These are phyloP conservation scores for grape (Vitis vinifera) DNA, from an alignment of 164 flowering plant genomes.

Conservation along the genomic window DNA sequence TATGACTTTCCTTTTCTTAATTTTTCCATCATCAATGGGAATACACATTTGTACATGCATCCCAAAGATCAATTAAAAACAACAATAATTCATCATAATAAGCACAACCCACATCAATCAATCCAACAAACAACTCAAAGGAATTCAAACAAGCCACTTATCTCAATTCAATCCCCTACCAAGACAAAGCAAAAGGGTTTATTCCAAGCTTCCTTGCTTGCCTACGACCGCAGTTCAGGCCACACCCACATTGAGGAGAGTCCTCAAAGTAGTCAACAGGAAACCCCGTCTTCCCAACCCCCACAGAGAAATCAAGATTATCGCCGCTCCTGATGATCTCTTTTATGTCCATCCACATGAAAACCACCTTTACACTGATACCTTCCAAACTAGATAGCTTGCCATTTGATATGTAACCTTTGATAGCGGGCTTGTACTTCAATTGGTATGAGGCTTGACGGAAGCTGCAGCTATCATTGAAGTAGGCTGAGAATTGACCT, in stretches of 20 bases:
- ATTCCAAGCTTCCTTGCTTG: slow-evolving; percentile 9
- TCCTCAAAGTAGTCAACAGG: slow-evolving; percentile 35
- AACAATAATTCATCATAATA: background rate
- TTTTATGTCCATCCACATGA: slow-evolving; percentile 44
- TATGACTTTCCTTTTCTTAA: too few relatives aligned
- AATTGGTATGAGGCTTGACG: slow-evolving; percentile 37
- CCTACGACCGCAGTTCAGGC: slow-evolving; percentile 31
- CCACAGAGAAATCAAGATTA: slow-evolving; percentile 46
- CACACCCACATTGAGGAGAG: slow-evolving; percentile 54
- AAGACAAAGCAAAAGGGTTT: slow-evolving; percentile 28
- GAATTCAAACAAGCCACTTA: too few relatives aligned
- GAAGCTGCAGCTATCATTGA: slow-evolving; percentile 33
- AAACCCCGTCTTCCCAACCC: slow-evolving; percentile 40
- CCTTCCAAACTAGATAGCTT: slow-evolving; percentile 32
- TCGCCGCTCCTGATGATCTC: slow-evolving; percentile 37
- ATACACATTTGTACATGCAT: too few relatives aligned
- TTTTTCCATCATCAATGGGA: too few relatives aligned
- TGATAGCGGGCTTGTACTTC: slow-evolving; percentile 29
- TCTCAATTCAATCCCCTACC: background rate
- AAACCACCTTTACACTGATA: slow-evolving; percentile 40
- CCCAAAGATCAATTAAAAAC: too few relatives aligned
- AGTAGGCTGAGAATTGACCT: slow-evolving; percentile 34
- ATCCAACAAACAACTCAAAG: background rate
- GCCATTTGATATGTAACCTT: slow-evolving; percentile 24
- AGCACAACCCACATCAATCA: background rate